phyloP scores from a whole-genome alignment of 2,329 filamentous ascomycete species.

The Venturia asperata region DNA sequence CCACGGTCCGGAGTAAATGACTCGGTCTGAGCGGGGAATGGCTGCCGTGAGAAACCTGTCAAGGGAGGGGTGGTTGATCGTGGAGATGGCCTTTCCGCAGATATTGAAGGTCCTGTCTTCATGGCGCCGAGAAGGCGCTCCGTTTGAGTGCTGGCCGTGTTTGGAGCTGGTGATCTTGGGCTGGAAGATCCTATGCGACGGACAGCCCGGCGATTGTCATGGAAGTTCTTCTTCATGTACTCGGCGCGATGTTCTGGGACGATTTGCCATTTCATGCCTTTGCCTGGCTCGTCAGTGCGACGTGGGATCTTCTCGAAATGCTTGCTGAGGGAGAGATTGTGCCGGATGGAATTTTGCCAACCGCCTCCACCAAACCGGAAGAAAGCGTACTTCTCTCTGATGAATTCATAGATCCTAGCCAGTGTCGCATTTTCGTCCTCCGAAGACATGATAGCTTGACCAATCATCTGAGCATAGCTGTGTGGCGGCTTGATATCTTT shows the following conservation, averaged over 20 bases:
- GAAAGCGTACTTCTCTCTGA: constrained; percentile 85
- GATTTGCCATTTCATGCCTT: constrained; percentile 99
- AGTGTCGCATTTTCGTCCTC: constrained; percentile 83
- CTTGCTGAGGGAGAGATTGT: constrained; percentile 93
- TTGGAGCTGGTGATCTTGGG: constrained; percentile 55
- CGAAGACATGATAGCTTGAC: constrained; percentile 85
- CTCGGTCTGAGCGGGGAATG: constrained; percentile 44
- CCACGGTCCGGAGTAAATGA: constrained; percentile 50
- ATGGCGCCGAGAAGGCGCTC: constrained; percentile 40
- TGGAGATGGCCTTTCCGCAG: constrained; percentile 25
- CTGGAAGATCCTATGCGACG: constrained; percentile 53
- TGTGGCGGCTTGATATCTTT: constrained; percentile 91
- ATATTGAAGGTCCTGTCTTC: constrained; percentile 21
- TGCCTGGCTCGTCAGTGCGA: constrained; percentile 89
- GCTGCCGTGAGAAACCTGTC: constrained; percentile 26
- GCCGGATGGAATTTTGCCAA: constrained; percentile 95
- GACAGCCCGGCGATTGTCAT: constrained; percentile 36
- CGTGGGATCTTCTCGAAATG: constrained; percentile 89
- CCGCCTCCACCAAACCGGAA: constrained; percentile 79
- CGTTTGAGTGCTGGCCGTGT: constrained; percentile 54
- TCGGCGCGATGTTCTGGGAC: constrained; percentile 76
- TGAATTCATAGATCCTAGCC: constrained; percentile 88
- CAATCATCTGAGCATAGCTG: constrained; percentile 95
- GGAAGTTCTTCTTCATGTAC: constrained; percentile 64
- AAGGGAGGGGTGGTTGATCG: constrained; percentile 43